These are phyloP conservation scores for Saccharomycopsis malanga DNA, from an alignment of 805 yeast genomes.

Conservation along the genomic window DNA sequence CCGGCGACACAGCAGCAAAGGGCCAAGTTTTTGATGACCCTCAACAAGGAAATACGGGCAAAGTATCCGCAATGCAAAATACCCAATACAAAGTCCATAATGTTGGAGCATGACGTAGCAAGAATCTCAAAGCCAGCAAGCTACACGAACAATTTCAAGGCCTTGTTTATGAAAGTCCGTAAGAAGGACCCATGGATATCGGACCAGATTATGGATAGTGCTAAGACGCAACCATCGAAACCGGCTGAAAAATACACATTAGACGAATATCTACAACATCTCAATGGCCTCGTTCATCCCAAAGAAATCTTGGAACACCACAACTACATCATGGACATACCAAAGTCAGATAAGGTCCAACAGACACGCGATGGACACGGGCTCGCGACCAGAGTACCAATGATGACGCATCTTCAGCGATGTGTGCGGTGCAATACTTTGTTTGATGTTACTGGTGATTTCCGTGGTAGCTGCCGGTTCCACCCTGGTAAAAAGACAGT, in stretches of 20 bases:
- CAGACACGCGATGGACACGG: too few relatives aligned
- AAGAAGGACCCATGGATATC: constrained; percentile 3
- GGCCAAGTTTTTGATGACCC: constrained; percentile 7
- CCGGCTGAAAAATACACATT: too few relatives aligned
- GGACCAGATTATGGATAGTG: not conserved
- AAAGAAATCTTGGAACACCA: constrained; percentile 2
- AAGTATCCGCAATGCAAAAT: not conserved
- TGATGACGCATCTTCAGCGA: not conserved
- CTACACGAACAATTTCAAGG: constrained; percentile 13
- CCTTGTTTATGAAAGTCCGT: constrained; percentile 12
- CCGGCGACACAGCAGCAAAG: constrained; percentile 18
- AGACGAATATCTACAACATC: constrained; percentile 1
- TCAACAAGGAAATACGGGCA: constrained; percentile 5
- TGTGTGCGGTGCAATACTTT: constrained; percentile 17
- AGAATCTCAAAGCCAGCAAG: constrained; percentile 7
- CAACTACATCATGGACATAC: constrained; percentile 6
- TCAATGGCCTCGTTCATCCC: constrained; percentile 6
- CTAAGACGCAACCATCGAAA: constrained; percentile 1
- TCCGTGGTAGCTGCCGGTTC: constrained; percentile 12
- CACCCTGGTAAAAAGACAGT: constrained; percentile 18
- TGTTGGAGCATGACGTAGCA: constrained; percentile 17
- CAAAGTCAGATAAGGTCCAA: too few relatives aligned
- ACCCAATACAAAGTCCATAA: constrained; percentile 12
- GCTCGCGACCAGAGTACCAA: not conserved
- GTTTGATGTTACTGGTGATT: constrained; percentile 4